Evolutionary conservation across 352 stramenopile genomes (phyloP).

Genomic region (Globisporangium canariense): DNA sequence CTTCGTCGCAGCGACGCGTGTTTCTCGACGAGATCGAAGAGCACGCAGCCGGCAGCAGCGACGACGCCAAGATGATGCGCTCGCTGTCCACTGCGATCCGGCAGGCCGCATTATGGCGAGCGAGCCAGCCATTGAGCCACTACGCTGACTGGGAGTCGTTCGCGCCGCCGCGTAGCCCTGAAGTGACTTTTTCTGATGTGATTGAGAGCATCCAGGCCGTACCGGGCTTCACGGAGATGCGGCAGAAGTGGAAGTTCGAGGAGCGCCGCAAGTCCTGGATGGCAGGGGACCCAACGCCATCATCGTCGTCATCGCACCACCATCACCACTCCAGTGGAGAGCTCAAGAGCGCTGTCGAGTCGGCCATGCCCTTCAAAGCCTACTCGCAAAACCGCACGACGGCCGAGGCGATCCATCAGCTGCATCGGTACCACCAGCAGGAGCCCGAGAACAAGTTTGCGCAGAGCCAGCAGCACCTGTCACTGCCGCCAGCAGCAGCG

Average conservation of each 20-base stretch:
- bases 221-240: constrained; percentile 45
- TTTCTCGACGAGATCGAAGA: constrained; percentile 77
- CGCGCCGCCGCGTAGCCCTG: constrained; percentile 45
- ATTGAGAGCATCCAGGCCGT: constrained; percentile 54
- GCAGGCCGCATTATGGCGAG: constrained; percentile 73
- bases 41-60: constrained; percentile 44
- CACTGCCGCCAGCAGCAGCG: constrained; percentile 14
- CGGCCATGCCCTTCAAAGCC: constrained; percentile 26
- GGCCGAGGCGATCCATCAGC: constrained; percentile 16
- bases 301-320: background rate
- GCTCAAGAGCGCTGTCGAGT: constrained; percentile 5
- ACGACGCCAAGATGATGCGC: constrained; percentile 67
- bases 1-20: constrained; percentile 24
- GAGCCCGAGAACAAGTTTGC: constrained; percentile 12
- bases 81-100: constrained; percentile 75
- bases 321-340: constrained; percentile 18
- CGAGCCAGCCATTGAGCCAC: constrained; percentile 63
- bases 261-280: constrained; percentile 78
- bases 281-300: constrained; percentile 43
- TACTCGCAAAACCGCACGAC: constrained; percentile 30
- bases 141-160: constrained; percentile 69
- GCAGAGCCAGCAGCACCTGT: constrained; percentile 29
- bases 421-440: constrained; percentile 19
- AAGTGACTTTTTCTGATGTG: constrained; percentile 76
- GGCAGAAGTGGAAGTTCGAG: constrained; percentile 47